Conservation (phyloP, 2,329 filamentous ascomycete genomes). For the Trichoderma simmonsii region DNA sequence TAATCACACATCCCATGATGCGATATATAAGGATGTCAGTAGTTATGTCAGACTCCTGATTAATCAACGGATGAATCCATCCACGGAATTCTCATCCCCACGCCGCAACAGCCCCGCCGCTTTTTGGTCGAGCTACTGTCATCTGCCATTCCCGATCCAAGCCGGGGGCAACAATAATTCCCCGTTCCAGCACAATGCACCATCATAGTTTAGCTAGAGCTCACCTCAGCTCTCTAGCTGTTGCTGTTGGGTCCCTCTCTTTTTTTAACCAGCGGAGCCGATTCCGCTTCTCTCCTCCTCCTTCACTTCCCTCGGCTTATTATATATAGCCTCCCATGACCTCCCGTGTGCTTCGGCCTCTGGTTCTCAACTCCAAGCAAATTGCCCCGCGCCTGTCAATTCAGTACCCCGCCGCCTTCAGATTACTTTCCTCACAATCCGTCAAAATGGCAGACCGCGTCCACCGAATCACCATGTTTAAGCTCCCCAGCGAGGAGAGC, state of each 20-base stretch:
- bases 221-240: neutral
- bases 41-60: neutral
- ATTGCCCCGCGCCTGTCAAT: neutral
- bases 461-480: conserved; percentile 53
- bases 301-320: neutral
- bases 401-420: neutral
- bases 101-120: neutral
- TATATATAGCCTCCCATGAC: neutral
- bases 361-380: neutral
- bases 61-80: neutral
- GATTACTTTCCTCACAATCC: neutral
- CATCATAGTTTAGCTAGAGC: neutral
- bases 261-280: neutral
- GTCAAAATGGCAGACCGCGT: conserved; percentile 40
- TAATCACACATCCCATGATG: neutral
- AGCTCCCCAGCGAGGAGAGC: conserved; percentile 44
- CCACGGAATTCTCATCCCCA: neutral
- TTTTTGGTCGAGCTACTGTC: neutral
- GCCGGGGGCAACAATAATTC: neutral
- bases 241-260: neutral
- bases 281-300: neutral
- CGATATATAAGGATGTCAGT: neutral
- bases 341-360: neutral
- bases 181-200: neutral
- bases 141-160: neutral